Conservation (phyloP, 164 flowering plant species). For the Vitis amurensis region DNA sequence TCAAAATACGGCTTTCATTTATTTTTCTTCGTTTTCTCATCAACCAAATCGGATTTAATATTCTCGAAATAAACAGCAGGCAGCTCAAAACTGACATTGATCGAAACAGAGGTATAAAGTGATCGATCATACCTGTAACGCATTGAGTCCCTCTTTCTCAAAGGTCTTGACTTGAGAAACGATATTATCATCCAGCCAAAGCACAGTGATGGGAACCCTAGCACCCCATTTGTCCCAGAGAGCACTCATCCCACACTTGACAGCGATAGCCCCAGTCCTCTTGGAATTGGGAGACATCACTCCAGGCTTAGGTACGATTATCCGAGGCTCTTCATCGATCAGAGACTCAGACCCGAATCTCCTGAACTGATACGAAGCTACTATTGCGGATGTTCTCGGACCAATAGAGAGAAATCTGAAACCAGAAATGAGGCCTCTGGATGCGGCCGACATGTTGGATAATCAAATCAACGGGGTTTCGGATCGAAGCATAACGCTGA, state of each 20-base stretch:
- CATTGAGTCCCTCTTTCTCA: constrained; percentile 76
- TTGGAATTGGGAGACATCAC: constrained; percentile 65
- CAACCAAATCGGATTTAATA: background rate
- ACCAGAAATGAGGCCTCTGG: constrained; percentile 68
- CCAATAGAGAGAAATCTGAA: constrained; percentile 34
- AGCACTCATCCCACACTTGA: constrained; percentile 93
- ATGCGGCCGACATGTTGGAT: constrained; percentile 50
- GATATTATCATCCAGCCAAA: constrained; percentile 89
- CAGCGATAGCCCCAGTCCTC: constrained; percentile 81
- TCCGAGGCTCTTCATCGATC: constrained; percentile 14
- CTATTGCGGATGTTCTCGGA: constrained; percentile 12
- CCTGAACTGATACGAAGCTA: constrained; percentile 18
- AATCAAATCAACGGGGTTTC: background rate
- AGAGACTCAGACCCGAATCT: constrained; percentile 34
- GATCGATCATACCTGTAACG: constrained; percentile 63
- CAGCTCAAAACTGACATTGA: background rate
- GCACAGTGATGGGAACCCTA: constrained; percentile 71
- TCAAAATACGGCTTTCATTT: too few relatives aligned
- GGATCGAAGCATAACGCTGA: background rate
- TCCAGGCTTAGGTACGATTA: constrained; percentile 50
- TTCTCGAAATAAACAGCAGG: background rate
- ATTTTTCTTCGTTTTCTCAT: too few relatives aligned
- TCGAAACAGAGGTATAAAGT: too few relatives aligned
- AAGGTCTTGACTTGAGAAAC: constrained; percentile 88
- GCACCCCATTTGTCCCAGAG: constrained; percentile 97